Evolutionary conservation across 306 rosid species (phyloP).

Genomic region (Fragaria ananassa): DNA sequence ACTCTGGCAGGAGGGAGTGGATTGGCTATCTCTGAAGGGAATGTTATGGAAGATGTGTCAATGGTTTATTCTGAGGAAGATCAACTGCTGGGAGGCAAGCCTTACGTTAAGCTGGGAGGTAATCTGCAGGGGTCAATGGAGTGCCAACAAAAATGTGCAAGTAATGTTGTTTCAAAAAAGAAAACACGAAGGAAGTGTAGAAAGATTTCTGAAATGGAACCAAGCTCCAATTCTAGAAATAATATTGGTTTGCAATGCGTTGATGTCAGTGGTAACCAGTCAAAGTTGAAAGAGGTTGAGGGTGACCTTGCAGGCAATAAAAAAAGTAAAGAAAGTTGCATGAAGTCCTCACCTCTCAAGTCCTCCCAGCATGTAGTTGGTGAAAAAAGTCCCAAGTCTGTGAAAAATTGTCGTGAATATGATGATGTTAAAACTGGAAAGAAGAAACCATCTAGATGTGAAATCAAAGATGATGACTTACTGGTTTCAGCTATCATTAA

Average conservation of each 20-base stretch:
- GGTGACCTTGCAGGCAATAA: constrained; percentile 35
- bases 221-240: constrained; percentile 45
- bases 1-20: constrained; percentile 30
- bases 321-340: constrained; percentile 34
- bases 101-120: constrained; percentile 21
- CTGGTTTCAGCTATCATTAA: constrained; percentile 81
- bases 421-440: constrained; percentile 37
- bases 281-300: constrained; percentile 40
- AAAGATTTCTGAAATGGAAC: constrained; percentile 76
- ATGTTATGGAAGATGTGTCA: constrained; percentile 6
- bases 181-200: constrained; percentile 72
- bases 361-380: constrained; percentile 36
- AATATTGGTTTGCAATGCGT: constrained; percentile 32
- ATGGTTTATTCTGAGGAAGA: constrained; percentile 4
- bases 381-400: constrained; percentile 38
- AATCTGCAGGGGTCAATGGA: constrained; percentile 30
- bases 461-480: constrained; percentile 83
- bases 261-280: constrained; percentile 34
- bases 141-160: constrained; percentile 22
- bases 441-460: constrained; percentile 51
- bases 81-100: constrained; percentile 28
- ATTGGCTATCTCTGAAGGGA: constrained; percentile 28
- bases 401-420: constrained; percentile 27
- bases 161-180: constrained; percentile 45
- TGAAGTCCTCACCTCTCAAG: constrained; percentile 36